Evolutionary conservation across 345 rosid species (phyloP), one percentile per base, ranked within the genome.

Genomic region (Ceriops tagal): DNA sequence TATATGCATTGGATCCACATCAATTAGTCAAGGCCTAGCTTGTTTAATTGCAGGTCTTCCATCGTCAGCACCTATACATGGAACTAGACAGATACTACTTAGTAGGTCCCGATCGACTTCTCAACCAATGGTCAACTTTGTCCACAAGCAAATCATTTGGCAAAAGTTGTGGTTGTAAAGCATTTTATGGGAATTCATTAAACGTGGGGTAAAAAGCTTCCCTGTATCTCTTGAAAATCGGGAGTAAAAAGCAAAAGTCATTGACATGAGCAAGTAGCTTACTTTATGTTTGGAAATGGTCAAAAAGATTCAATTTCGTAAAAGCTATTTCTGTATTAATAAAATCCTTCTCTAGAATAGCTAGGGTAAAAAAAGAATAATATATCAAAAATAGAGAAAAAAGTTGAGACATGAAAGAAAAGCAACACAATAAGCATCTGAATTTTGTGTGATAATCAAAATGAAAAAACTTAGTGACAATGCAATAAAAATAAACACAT

Each of bases 261-360:
- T 49, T 43, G 72, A 68, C 26, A 31, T 70, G 78, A 76, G 76
- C 78, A 74, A 78, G 76, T 62, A 60, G 71, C 69, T 61, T 65
- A 51, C 77, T 83, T 79, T 74, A 70, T 47, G 57, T 73, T 73
- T 70, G 62, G 31, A 66, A 84, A 56, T 78, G 74, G 88, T 85
- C 88, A 82, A 82, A 80, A 85, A 73, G 86, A 58, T 80, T 61
- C 84, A 75, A 80, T 82, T 79, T 76, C 83, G 86, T 71, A 71
- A 72, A 85, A 82, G 76, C 30, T 2, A 9, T 27, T 56, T 64
- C 79, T 75, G 81, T 79, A 66, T 70, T 67, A 66, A 77, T 68
- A 76, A 69, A 69, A 32, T 58, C 69, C 68, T 58, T 73, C 67
- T 70, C 78, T 63, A 74, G 71, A 57, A 61, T 32, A 59, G 18